Conservation (phyloP, 1,284 basidiomycete genomes). For the Cutaneotrichosporon dermatis region DNA sequence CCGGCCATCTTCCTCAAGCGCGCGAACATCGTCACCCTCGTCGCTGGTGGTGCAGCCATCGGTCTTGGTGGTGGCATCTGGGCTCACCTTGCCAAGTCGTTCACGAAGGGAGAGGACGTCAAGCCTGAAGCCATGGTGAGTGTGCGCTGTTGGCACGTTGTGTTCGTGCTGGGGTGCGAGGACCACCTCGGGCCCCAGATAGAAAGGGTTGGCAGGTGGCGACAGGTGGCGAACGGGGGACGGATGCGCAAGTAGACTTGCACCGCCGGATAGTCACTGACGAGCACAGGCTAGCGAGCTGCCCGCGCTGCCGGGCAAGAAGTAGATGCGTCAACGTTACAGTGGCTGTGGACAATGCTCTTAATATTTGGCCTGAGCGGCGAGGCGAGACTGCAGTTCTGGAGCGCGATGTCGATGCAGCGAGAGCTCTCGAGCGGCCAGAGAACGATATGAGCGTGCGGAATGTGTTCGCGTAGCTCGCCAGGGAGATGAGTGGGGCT, state of each 20-base stretch:
- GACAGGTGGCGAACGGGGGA: background rate
- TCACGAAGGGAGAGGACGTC: constrained; percentile 33
- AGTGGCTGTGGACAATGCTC: background rate
- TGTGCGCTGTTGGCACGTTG: background rate
- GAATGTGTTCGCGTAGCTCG: too few species aligned
- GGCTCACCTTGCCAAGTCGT: constrained; percentile 33
- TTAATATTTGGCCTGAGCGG: background rate
- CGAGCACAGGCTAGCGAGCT: constrained; percentile 2
- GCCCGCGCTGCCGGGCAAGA: background rate
- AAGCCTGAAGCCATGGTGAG: constrained; percentile 42
- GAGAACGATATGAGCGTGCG: too few species aligned
- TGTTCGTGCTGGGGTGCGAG: too few species aligned
- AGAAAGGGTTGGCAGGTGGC: too few species aligned
- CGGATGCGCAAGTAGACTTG: background rate
- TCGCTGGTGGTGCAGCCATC: constrained; percentile 40
- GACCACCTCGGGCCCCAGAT: too few species aligned
- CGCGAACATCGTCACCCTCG: constrained; percentile 33
- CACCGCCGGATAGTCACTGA: background rate
- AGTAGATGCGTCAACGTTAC: background rate
- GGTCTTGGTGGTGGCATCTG: constrained; percentile 43
- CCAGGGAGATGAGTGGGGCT: too few species aligned
- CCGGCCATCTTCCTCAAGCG: constrained; percentile 43
- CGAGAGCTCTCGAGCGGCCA: too few species aligned
- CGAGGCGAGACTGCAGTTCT: background rate
- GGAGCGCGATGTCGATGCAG: too few species aligned